Conservation (phyloP, 305 asterid genomes). For the Fraxinus ornus region DNA sequence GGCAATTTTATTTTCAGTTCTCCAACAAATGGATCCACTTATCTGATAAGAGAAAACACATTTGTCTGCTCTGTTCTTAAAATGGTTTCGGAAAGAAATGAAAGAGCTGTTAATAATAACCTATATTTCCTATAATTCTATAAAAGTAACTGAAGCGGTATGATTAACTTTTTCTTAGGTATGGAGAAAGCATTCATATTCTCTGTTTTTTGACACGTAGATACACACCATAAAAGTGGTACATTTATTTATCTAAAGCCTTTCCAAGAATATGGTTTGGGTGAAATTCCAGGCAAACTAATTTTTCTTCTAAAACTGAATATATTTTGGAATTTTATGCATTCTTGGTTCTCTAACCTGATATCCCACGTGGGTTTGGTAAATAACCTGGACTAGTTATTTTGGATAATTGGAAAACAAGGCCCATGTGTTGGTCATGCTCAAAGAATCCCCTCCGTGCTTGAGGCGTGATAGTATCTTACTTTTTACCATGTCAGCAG, state of each 20-base stretch:
- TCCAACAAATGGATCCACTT: neutral
- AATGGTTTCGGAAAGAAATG: neutral
- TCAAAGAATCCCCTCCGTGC: neutral
- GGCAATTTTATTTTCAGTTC: neutral
- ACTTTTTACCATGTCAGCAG: neutral
- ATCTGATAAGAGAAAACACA: neutral
- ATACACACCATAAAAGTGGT: neutral
- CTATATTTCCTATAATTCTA: neutral
- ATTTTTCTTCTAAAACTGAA: neutral
- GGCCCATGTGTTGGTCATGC: neutral
- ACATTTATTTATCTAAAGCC: neutral
- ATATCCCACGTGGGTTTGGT: neutral
- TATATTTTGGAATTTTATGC: neutral
- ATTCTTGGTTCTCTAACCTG: neutral
- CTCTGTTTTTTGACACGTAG: neutral
- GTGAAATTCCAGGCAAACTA: neutral
- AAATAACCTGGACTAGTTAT: neutral
- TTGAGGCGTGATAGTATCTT: neutral
- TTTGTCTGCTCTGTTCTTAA: neutral
- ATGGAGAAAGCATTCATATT: neutral
- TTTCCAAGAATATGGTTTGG: neutral
- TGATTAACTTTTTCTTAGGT: neutral
- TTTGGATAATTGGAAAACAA: neutral
- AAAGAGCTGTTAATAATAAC: neutral
- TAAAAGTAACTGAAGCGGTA: neutral